Conservation (phyloP, 1,139 yeast species). For the Torulaspora pretoriensis region DNA sequence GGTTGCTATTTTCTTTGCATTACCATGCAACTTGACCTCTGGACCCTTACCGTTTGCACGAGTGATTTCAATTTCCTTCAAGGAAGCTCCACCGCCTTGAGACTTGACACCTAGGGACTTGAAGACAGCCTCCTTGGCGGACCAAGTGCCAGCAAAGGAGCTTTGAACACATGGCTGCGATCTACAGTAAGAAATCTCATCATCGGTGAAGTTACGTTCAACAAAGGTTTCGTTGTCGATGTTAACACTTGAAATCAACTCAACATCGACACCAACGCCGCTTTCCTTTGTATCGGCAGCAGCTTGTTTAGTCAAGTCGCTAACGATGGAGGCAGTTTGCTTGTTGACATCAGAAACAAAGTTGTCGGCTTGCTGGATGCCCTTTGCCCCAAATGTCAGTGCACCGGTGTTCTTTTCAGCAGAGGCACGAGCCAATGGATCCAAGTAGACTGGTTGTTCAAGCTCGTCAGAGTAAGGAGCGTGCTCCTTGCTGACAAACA, state of each 20-base stretch:
- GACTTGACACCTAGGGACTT: constrained; percentile 87
- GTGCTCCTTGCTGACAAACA: constrained; percentile 89
- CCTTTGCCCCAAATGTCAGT: constrained; percentile 44
- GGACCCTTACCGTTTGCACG: constrained; percentile 88
- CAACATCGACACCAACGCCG: constrained; percentile 97
- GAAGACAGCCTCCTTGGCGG: constrained; percentile 98
- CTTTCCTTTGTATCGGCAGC: constrained; percentile 49
- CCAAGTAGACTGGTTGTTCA: constrained; percentile 87
- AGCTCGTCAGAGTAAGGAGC: constrained; percentile 88
- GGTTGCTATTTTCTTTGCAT: constrained; percentile 70
- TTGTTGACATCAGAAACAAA: constrained; percentile 22
- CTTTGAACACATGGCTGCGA: constrained; percentile 75
- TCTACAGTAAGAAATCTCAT: constrained; percentile 75
- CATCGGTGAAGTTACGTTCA: constrained; percentile 82
- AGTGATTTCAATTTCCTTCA: constrained; percentile 81
- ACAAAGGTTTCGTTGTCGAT: constrained; percentile 82
- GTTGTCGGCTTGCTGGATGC: constrained; percentile 35
- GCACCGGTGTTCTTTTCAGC: constrained; percentile 48
- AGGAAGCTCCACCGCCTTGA: constrained; percentile 92
- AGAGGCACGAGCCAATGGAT: constrained; percentile 86
- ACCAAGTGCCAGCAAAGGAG: constrained; percentile 97
- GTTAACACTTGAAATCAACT: constrained; percentile 75
- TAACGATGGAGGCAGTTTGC: constrained; percentile 27
- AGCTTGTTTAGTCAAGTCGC: constrained; percentile 39
- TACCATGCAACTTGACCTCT: constrained; percentile 66